Evolutionary conservation across 768 basidiomycete species (phyloP).

Genomic region (Phaeotremella skinneri): DNA sequence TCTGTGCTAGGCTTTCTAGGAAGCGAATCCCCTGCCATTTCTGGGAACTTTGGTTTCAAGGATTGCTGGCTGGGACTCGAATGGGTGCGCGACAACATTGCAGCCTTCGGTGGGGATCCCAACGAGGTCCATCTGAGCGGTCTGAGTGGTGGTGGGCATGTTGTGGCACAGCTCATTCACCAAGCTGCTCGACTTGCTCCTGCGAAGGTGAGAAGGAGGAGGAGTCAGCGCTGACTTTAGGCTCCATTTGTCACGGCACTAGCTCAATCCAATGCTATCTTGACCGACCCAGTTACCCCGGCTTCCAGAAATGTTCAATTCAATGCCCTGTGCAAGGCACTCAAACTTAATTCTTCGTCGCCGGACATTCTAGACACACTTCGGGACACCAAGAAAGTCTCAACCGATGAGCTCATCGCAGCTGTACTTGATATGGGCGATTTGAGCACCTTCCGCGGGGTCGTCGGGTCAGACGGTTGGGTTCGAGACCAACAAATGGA

Average conservation of each 20-base stretch:
- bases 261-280: slow-evolving; percentile 72
- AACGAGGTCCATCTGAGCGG: slow-evolving; percentile 64
- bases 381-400: slow-evolving; percentile 57
- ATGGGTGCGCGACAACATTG: slow-evolving; percentile 70
- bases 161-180: slow-evolving; percentile 71
- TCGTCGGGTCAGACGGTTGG: slow-evolving; percentile 64
- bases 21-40: slow-evolving; percentile 61
- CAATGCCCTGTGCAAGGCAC: slow-evolving; percentile 60
- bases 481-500: slow-evolving; percentile 61
- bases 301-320: slow-evolving; percentile 64
- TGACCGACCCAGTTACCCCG: slow-evolving; percentile 64
- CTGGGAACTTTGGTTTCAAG: slow-evolving; percentile 79
- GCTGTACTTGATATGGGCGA: slow-evolving; percentile 62
- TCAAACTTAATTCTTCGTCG: slow-evolving; percentile 60
- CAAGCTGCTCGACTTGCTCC: slow-evolving; percentile 64
- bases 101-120: slow-evolving; percentile 66
- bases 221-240: slow-evolving; percentile 22
- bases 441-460: slow-evolving; percentile 68
- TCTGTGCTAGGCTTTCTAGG: slow-evolving; percentile 76
- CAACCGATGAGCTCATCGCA: slow-evolving; percentile 59
- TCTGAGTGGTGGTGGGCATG: slow-evolving; percentile 71
- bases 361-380: slow-evolving; percentile 59
- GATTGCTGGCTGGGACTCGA: slow-evolving; percentile 76
- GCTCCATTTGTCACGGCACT: slow-evolving; percentile 68
- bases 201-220: slow-evolving; percentile 43